These are phyloP conservation scores for Clitoria ternatea DNA, from an alignment of 306 rosid species.

Conservation along the genomic window DNA sequence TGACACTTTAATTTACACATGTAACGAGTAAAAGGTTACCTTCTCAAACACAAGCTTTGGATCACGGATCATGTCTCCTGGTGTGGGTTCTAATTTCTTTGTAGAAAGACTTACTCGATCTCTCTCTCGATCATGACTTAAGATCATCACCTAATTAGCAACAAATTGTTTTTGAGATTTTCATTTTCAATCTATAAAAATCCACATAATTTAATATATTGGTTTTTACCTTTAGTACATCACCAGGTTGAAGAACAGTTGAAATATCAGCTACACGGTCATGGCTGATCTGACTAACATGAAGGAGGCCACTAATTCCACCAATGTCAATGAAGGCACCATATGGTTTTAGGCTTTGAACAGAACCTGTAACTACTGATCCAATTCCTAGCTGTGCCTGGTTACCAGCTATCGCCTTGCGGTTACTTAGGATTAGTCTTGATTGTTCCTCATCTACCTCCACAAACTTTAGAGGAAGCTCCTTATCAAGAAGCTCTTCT, in stretches of 20 bases:
- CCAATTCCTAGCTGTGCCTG: constrained; percentile 97
- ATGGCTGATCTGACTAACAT: constrained; percentile 97
- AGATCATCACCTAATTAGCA: constrained; percentile 86
- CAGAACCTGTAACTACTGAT: constrained; percentile 83
- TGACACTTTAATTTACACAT: background rate
- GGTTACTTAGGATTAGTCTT: constrained; percentile 87
- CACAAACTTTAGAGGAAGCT: constrained; percentile 91
- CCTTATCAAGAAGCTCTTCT: constrained; percentile 81
- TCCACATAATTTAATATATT: background rate
- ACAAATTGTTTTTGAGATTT: background rate
- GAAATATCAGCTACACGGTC: constrained; percentile 85
- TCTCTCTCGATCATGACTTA: constrained; percentile 90
- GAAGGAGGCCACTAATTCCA: constrained; percentile 96
- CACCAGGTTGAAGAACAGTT: constrained; percentile 94
- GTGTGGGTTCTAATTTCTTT: constrained; percentile 92
- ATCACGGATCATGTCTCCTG: constrained; percentile 97
- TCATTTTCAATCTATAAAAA: constrained; percentile 1
- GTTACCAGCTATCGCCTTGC: constrained; percentile 90
- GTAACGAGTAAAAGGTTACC: constrained; percentile 37
- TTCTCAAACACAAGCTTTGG: constrained; percentile 91
- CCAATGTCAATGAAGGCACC: constrained; percentile 98
- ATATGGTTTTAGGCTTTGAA: constrained; percentile 90
- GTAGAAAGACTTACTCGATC: constrained; percentile 97
- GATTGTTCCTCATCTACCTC: constrained; percentile 95
- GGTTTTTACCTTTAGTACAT: constrained; percentile 71